Base-by-base conservation (phyloP, 108 stramenopile species). In the Cyclotella atomus region DNA sequence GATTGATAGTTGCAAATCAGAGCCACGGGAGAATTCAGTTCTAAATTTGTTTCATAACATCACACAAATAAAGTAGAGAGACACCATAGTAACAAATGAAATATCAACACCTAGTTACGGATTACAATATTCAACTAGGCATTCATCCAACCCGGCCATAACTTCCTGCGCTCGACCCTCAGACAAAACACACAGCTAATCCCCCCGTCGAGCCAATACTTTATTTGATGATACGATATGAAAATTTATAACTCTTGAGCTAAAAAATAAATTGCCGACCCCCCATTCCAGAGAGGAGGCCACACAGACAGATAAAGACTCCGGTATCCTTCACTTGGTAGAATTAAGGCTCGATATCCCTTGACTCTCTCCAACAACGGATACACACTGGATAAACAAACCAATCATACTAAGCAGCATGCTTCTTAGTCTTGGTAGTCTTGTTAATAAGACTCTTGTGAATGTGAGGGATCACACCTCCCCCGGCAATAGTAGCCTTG, bases 391-490 rank as follows among this genome's bases (percentile, higher is more conserved):
- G 43, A 12, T n/a, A 61, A 43, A 43, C 16, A 27, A 10, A 12
- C 15, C 14, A 16, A 29, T 38, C 44, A 27, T 14, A 33, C 21
- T 29, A 21, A 49, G 25, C 38, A 41, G 35, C 56, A 16, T 62
- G 65, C 76, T 94, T 93, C 84, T 90, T 94, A 19, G 84, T 84
- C 83, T 93, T 93, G 61, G 88, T 77, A 41, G 91, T 83, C 94
- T 99, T 99, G 94, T 97, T 97, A 87, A 99, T 95, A 70, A 99
- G 96, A 21, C 92, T 94, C 91, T 98, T 98, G 96, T 99, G 99
- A 82, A 99, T 99, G 87, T 97, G 97, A 1, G 98, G 99, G 83
- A 99, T 99, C 33, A 99, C 99, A 92, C 99, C 99, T 71, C 99
- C 99, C 63, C 99, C 99, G 23, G 98, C 97, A 86, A 99, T 99